A percentile compares a stretch with the other conserved stretches of the same genome.
Conservation (phyloP, 1,139 yeast species). For the Tardiomyces digboiensis region DNA sequence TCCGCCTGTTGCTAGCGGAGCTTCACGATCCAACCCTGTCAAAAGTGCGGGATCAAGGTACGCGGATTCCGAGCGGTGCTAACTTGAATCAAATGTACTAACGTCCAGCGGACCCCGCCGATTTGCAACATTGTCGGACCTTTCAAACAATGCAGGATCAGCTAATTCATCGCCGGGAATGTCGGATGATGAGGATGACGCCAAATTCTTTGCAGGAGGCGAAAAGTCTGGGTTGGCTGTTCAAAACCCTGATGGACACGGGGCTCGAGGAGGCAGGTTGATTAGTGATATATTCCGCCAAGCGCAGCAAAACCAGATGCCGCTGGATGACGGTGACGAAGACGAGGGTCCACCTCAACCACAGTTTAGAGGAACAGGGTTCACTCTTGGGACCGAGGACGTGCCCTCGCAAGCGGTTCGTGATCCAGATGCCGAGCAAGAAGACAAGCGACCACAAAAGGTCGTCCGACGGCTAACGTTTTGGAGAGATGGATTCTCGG, state of each 20-base stretch:
- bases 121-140: constrained; percentile 35
- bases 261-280: constrained; percentile 29
- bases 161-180: constrained; percentile 9
- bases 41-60: too few relatives aligned
- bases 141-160: constrained; percentile 30
- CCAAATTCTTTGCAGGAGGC: constrained; percentile 88
- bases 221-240: constrained; percentile 92
- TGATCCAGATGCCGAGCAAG: constrained; percentile 6
- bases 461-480: constrained; percentile 63
- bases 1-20: not conserved
- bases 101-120: constrained; percentile 13
- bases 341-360: constrained; percentile 13
- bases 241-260: constrained; percentile 65
- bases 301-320: constrained; percentile 31
- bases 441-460: constrained; percentile 8
- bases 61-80: too few relatives aligned
- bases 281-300: constrained; percentile 51
- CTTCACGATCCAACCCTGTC: not conserved
- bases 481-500: constrained; percentile 95
- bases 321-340: constrained; percentile 12
- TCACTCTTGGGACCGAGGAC: constrained; percentile 58
- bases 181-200: constrained; percentile 51
- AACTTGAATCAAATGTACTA: too few relatives aligned
- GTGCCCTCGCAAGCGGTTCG: constrained; percentile 15
- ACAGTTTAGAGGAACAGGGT: constrained; percentile 66